Base-by-base conservation (phyloP, 2,329 filamentous ascomycete genomes). In the Endothia cerciana region DNA sequence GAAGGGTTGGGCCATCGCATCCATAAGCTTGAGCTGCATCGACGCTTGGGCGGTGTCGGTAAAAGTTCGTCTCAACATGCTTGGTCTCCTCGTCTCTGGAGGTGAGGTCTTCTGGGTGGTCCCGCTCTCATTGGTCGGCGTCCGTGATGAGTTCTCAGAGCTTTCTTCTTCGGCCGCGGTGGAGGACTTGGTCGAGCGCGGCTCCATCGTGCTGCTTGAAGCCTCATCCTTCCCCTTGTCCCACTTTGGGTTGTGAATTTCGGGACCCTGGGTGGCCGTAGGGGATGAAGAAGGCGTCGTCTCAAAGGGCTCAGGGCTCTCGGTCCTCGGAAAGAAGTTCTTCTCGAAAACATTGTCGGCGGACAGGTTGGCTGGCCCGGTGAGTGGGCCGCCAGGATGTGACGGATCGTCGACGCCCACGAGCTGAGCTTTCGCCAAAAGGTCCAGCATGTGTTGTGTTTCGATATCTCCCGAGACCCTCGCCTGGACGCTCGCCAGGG, bases 381-480 rank as follows among this genome's bases (percentile, higher is more conserved):
- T 97, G 60, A 97, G 76, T 43, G 94, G 92, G 3, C 90, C 91
- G 74, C 69, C 72, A 7, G 74, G 72, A 71, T 75, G 77, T 70
- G 75, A 74, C 56, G 78, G 73, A 61, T 84, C 82, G 63, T 89
- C 88, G 45, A 88, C 85, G 22, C 88, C 90, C 64, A 94, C 87
- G 30, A 97, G 79, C 70, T 94, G 92, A 57, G 94, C 92, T 73
- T 89, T 89, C 55, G 92, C 89, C 68, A 97, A 81, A 65, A 97
- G 82, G 73, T 98, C 94, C 78, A 97, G 87, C 91, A 97, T 93
- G 73, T 89, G 90, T 77, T 97, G 93, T 58, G 93, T 86, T 72
- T 97, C 94, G 61, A 92, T 81, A 77, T 98, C 94, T 28, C 93
- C 94, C 69, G 86, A 89, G 62, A 91, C 83, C 73, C 91, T 89